Conservation (phyloP, 2,329 filamentous ascomycete species). For the Dryadomyces quercivorus region DNA sequence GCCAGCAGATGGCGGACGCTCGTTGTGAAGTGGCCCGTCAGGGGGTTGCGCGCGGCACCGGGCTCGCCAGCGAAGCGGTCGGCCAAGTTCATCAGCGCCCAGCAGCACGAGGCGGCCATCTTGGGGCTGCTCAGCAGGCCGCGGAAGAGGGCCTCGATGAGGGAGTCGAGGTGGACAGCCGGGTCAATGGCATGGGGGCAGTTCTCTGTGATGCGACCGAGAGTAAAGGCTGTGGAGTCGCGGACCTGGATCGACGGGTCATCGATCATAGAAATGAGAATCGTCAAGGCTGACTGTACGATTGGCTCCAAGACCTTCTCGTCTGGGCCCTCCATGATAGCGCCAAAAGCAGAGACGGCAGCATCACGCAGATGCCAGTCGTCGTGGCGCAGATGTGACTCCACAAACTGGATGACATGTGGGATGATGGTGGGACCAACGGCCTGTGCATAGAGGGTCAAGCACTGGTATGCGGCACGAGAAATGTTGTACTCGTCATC, state of each 20-base stretch:
- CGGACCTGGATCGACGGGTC: constrained; percentile 82
- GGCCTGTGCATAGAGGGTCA: constrained; percentile 90
- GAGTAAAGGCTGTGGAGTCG: constrained; percentile 90
- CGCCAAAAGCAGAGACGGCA: constrained; percentile 91
- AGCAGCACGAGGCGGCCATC: constrained; percentile 97
- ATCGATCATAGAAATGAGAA: constrained; percentile 85
- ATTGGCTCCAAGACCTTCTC: constrained; percentile 85
- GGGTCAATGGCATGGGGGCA: constrained; percentile 89
- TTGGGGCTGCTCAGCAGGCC: constrained; percentile 84
- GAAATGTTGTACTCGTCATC: constrained; percentile 98
- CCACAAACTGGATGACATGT: constrained; percentile 82
- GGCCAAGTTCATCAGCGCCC: constrained; percentile 96
- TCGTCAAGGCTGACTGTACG: constrained; percentile 86
- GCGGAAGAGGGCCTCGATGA: constrained; percentile 81
- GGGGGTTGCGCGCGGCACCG: constrained; percentile 63
- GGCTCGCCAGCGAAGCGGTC: constrained; percentile 87
- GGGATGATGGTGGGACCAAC: constrained; percentile 75
- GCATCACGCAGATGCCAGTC: constrained; percentile 95
- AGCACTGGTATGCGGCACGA: constrained; percentile 87
- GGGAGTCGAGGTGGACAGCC: constrained; percentile 63
- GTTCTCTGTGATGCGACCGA: constrained; percentile 90
- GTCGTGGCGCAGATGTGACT: constrained; percentile 75
- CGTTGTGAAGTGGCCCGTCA: constrained; percentile 87
- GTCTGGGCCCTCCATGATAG: constrained; percentile 97
- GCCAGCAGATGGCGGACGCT: constrained; percentile 76